These are phyloP conservation scores for Cytospora chrysosperma DNA, from an alignment of 2,329 filamentous ascomycete species.

Conservation along the genomic window DNA sequence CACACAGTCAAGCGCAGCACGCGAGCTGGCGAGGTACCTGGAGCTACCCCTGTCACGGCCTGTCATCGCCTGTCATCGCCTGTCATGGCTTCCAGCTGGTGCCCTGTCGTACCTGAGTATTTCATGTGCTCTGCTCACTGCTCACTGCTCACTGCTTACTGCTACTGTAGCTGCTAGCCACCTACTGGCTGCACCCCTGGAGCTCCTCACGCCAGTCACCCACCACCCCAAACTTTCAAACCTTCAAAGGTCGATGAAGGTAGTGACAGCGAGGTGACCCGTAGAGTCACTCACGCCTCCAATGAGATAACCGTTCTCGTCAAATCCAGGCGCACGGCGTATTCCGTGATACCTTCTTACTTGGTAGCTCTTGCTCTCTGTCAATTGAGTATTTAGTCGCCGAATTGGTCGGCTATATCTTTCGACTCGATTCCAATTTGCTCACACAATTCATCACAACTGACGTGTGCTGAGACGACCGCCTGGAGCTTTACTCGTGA, in stretches of 20 bases:
- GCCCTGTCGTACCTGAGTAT: not conserved
- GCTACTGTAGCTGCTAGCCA: too few relatives aligned
- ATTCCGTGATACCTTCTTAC: not conserved
- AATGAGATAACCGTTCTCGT: not conserved
- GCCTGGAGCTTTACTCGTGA: not conserved
- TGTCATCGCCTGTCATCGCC: not conserved
- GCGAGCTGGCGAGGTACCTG: not conserved
- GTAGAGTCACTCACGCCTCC: not conserved
- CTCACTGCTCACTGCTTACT: not conserved
- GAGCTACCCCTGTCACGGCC: not conserved
- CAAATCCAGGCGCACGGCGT: not conserved
- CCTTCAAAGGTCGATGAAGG: not conserved
- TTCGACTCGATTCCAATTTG: not conserved
- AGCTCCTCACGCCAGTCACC: not conserved
- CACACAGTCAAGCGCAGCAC: not conserved
- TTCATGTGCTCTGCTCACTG: not conserved
- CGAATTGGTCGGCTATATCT: not conserved
- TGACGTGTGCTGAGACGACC: not conserved
- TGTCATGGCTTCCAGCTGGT: not conserved
- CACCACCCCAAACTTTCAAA: not conserved
- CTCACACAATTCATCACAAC: not conserved
- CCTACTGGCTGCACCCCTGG: not conserved
- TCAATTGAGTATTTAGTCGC: slow-evolving; percentile 5
- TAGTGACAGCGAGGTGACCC: not conserved
- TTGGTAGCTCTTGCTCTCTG: not conserved